Base-by-base conservation (phyloP, 768 basidiomycete species). In the Megacollybia marginata region DNA sequence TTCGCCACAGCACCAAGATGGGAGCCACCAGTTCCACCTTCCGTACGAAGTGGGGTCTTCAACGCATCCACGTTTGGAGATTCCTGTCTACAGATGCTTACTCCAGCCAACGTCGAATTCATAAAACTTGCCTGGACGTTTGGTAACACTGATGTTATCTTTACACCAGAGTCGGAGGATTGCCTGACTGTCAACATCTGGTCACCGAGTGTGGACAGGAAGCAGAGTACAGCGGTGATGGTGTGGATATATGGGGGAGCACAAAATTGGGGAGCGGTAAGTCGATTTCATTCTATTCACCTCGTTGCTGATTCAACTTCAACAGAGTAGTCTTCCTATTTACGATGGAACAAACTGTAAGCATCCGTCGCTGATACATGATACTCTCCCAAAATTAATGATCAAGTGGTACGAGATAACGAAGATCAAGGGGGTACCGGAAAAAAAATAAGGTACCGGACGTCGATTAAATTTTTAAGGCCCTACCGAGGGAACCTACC, bases 141-240 rank as follows among this genome's bases (percentile, higher is more conserved):
- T 7, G 52, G 57, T 18, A 15, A 15, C 15, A 40, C 38, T 34
- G 23, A 28, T 28, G 23, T 28, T 28, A 28, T 28, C 23, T 28
- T 28, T 28, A 56, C 66, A 7, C 57, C 63, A 1, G 66, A 66
- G 43, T 64, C 65, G 3, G 71, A 73, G 49, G 45, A 65, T 28
- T 73, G 71, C 44, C 45, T 69, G 42, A 67, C 54, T 10, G 55
- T 69, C 44, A 73, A 72, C 48, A 57, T 73, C n/a, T 73, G 69
- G 70, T 54, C 66, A 13, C 70, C 70, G 15, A 67, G 58, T 31
- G 33, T 54, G 0, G 15, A 20, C 10, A 59, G 68, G 34, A 63
- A 65, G 44, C 69, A 70, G 51, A 55, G 54, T 9, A 65, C 66
- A 1, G 69, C 70, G 13, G 38, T 40, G 15, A 40, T 9, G 68